phyloP scores from a whole-genome alignment of 345 rosid genomes.

The Arabis alpina region DNA sequence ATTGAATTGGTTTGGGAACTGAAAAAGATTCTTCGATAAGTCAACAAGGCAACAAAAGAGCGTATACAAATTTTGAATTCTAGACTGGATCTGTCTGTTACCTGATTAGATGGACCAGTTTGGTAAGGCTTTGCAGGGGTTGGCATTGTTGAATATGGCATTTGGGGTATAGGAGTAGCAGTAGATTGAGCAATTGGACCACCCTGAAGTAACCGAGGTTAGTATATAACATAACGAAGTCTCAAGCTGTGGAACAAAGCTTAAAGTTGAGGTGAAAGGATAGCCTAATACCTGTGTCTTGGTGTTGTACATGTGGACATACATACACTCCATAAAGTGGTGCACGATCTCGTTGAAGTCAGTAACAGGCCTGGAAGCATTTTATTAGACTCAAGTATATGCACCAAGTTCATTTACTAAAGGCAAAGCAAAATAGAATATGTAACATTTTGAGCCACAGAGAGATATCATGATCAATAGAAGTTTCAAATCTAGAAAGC shows the following conservation, averaged over 20 bases:
- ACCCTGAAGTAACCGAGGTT: conserved; percentile 46
- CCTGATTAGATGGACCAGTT: conserved; percentile 61
- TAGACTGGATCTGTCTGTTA: conserved; percentile 34
- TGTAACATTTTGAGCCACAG: conserved; percentile 2
- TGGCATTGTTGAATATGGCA: conserved; percentile 54
- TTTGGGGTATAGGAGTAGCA: conserved; percentile 52
- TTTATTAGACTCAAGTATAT: conserved; percentile 8
- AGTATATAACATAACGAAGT: conserved; percentile 25
- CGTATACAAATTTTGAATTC: not conserved
- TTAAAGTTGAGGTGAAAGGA: not conserved
- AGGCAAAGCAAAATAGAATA: conserved; percentile 2
- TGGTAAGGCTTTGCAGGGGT: conserved; percentile 55
- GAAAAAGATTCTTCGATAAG: conserved; percentile 34
- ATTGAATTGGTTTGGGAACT: conserved; percentile 51
- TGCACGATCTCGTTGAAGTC: conserved; percentile 84
- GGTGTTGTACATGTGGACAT: conserved; percentile 78
- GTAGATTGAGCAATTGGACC: conserved; percentile 37
- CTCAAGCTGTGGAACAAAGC: conserved; percentile 15
- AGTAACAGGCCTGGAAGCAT: conserved; percentile 72
- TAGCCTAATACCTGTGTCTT: conserved; percentile 67
- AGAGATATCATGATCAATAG: not conserved
- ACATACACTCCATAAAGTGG: conserved; percentile 90
- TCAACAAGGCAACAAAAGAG: not conserved
- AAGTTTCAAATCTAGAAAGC: not conserved
- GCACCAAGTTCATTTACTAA: not conserved